phyloP scores from a whole-genome alignment of 179 eudicot species.

The Corrigiola litoralis region DNA sequence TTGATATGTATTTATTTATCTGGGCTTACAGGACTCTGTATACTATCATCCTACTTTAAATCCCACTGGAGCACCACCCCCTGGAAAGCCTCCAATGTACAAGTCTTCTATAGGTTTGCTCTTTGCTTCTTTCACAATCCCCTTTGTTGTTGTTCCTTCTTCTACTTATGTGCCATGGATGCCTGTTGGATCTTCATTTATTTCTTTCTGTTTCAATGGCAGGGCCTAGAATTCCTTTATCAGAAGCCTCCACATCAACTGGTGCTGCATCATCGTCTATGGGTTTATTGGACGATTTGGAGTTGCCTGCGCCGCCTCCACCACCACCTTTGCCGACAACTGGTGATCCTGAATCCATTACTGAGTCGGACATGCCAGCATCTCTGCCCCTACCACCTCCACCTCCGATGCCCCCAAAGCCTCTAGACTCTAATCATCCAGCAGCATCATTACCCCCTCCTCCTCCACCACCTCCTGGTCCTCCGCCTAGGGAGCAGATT shows the following conservation, averaged over 20 bases:
- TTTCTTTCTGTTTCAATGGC: conserved; percentile 24
- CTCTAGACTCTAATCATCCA: conserved; percentile 42
- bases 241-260: conserved; percentile 49
- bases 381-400: conserved; percentile 88
- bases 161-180: not conserved
- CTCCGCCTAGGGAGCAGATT: conserved; percentile 62
- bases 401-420: conserved; percentile 79
- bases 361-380: conserved; percentile 46
- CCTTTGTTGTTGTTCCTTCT: not conserved
- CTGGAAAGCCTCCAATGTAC: conserved; percentile 98
- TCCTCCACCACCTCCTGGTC: conserved; percentile 95
- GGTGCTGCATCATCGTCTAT: conserved; percentile 34
- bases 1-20: conserved; percentile 9
- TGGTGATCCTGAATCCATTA: conserved; percentile 46
- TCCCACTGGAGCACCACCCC: conserved; percentile 98
- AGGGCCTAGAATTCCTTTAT: conserved; percentile 76
- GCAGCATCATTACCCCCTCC: conserved; percentile 53
- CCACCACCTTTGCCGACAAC: conserved; percentile 75
- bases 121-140: not conserved
- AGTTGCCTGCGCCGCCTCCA: conserved; percentile 71
- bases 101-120: conserved; percentile 81
- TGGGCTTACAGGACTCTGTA: conserved; percentile 72
- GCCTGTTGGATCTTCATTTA: not conserved
- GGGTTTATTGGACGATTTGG: conserved; percentile 57
- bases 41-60: conserved; percentile 92